Percentiles rank a stretch among this genome's conserved stretches.
Evolutionary conservation across 768 basidiomycete genomes (phyloP).

Genomic region (Rhodotorula paludigena): DNA sequence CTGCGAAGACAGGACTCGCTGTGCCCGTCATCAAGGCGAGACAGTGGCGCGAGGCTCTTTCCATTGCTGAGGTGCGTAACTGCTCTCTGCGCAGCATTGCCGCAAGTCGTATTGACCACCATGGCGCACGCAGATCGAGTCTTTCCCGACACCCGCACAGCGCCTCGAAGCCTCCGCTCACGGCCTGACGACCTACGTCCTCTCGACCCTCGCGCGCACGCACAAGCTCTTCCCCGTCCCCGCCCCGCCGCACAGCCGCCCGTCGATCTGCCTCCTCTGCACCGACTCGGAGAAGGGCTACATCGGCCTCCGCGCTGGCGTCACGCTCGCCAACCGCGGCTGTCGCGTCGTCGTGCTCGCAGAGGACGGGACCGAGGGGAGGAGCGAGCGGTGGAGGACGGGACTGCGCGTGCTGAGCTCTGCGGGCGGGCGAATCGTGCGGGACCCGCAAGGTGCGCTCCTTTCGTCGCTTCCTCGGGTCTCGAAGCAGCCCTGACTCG

Average conservation of each 20-base stretch:
- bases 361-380: not conserved
- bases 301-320: not conserved
- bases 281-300: not conserved
- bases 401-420: slow-evolving; percentile 11
- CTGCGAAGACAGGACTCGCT: not conserved
- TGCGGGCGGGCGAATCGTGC: slow-evolving; percentile 19
- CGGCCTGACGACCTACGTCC: slow-evolving; percentile 13
- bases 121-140: slow-evolving; percentile 22
- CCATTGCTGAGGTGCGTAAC: slow-evolving; percentile 23
- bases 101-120: too few relatives aligned
- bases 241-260: slow-evolving; percentile 4
- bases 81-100: rapidly evolving
- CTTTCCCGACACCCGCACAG: slow-evolving; percentile 9
- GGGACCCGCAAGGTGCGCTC: slow-evolving; percentile 6
- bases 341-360: slow-evolving; percentile 16
- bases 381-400: slow-evolving; percentile 10
- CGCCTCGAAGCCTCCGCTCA: slow-evolving; percentile 15
- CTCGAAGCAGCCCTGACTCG: too few relatives aligned
- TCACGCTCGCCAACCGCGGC: not conserved
- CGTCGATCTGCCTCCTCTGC: slow-evolving; percentile 19
- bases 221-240: not conserved
- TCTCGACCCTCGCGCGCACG: not conserved
- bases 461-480: not conserved
- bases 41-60: slow-evolving; percentile 25
- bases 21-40: slow-evolving; percentile 10